Evolutionary conservation across 169 alveolate genomes (phyloP), one percentile per base, ranked within the genome.

Genomic region (Theileria equi): DNA sequence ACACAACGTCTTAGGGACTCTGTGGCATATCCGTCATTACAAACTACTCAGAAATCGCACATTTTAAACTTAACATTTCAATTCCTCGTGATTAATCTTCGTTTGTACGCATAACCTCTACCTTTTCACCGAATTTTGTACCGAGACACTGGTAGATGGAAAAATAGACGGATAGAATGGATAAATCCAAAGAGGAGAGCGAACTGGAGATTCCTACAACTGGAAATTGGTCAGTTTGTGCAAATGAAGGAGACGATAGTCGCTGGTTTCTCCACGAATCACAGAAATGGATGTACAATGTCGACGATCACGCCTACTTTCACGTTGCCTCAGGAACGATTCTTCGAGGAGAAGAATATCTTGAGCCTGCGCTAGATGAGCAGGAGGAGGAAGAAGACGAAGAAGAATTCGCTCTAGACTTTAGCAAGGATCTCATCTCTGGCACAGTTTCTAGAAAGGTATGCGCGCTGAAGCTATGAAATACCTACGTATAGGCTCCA

Each of bases 261-360:
- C 80, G 60, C 44, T 86, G 92, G 92, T 53, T 44, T 25, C 70
- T 62, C 11, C 84, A 86, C 45, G 85, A 86, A 35, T 40, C 55
- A n/a, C 64, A 63, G 26, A 61, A 86, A 23, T 86, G 92, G 92
- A 49, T 86, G 63, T 80, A 86, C 43, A 80, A 81, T 48, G 5
- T 63, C 41, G 57, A 78, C 16, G 92, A 86, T 13, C 57, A 58
- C 0, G 63, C 78, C 13, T 86, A 86, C 69, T 86, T 76, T 70
- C 82, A 86, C 32, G 57, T 86, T 5, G 69, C 49, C 13, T 48
- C 69, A 55, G 50, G 35, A 57, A 72, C 44, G 36, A 71, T 49
- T 54, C 69, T 70, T 47, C 36, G 53, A 3, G 1, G 17, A 23
- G 13, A 1, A 16, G 48, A 38, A 19, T 5, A 40, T 7, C 8